Evolutionary conservation across 805 yeast species (phyloP).

Genomic region (Candida adriatica): DNA sequence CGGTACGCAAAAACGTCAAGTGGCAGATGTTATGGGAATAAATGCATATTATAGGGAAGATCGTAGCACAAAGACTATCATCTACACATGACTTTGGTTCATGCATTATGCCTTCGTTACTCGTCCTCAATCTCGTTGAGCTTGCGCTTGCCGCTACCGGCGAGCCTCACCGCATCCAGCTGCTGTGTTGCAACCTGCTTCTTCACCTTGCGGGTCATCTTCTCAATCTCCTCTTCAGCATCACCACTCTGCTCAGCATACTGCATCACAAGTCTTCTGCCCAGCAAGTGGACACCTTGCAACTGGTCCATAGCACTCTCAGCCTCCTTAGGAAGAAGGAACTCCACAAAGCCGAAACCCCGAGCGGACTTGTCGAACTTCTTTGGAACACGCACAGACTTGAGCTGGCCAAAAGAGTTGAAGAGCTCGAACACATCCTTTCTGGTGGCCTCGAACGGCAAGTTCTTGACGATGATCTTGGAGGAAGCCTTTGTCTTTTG

Average conservation of each 20-base stretch:
- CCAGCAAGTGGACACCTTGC: conserved; percentile 93
- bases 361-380: conserved; percentile 92
- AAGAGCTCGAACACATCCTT: conserved; percentile 89
- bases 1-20: conserved; percentile 75
- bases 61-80: too few species aligned
- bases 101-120: too few species aligned
- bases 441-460: conserved; percentile 94
- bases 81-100: too few species aligned
- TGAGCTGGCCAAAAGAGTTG: conserved; percentile 90
- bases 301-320: conserved; percentile 89
- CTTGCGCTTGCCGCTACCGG: conserved; percentile 66
- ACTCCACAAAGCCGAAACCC: conserved; percentile 98
- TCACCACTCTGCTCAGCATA: conserved; percentile 80
- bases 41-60: too few species aligned
- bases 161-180: conserved; percentile 58
- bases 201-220: conserved; percentile 81
- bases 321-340: conserved; percentile 80
- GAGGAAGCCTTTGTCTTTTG: conserved; percentile 15
- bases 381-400: conserved; percentile 93
- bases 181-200: conserved; percentile 76
- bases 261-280: conserved; percentile 90
- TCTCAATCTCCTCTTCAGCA: conserved; percentile 85
- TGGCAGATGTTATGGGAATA: conserved; percentile 63
- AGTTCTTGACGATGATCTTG: conserved; percentile 82
- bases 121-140: conserved; percentile 42